Evolutionary conservation across 306 rosid genomes (phyloP), one percentile per base, ranked within the genome.

Genomic region (Styphnolobium japonicum): DNA sequence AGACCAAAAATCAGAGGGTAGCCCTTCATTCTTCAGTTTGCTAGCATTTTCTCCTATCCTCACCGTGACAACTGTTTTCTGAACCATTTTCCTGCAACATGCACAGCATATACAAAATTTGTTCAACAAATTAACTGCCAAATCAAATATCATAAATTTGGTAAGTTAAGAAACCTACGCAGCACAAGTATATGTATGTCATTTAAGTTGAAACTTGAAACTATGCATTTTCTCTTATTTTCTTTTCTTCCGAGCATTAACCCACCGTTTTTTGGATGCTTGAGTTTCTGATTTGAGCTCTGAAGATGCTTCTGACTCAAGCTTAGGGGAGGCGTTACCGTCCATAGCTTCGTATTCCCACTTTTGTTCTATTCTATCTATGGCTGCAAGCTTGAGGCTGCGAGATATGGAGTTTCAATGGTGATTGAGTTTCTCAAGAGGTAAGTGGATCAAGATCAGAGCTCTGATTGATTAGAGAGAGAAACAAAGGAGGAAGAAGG

Each of bases 1-100:
- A 69, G 98, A 94, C 98, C 98, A 92, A 40, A 83, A 85, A 86
- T 94, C 98, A 33, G 93, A 88, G 80, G 97, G 97, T 33, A 89
- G 84, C 7, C 97, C 97, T 90, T 94, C 98, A 69, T 90, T 94
- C 91, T 92, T 92, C 64, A 88, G 52, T 78, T 89, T 94, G 67
- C 97, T 90, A 48, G 80, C 92, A 86, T 89, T 89, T 73, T 81
- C 84, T 84, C 93, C 96, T 27, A 92, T 83, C 75, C 76, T 90
- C 81, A 94, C 97, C 14, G 46, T 71, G 6, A 94, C 96, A 56
- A 90, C 97, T 31, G 85, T 92, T 83, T 89, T 94, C 86, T 94
- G 83, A 71, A 80, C 84, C 84, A 73, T 58, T 80, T 89, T 94
- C 90, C 96, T 92, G 80, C 37, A 71, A 78, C 68, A 82, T 53